Percentiles rank a stretch among this genome's conserved stretches.
Conservation (phyloP, 2,329 filamentous ascomycete species). For the Curvularia lunata region DNA sequence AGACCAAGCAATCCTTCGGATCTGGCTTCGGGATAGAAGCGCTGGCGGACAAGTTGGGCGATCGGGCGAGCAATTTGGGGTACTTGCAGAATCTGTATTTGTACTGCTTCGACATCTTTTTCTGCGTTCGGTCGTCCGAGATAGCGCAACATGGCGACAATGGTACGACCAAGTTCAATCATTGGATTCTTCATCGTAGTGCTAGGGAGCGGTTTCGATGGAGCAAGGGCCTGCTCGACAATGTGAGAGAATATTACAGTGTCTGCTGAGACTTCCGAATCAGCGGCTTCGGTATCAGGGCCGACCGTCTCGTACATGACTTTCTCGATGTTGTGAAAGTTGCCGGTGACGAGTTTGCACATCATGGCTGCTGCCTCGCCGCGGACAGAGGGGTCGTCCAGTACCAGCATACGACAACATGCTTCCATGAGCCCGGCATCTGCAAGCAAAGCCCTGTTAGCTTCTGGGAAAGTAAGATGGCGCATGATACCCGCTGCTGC, state of each 20-base stretch:
- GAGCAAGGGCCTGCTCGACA: constrained; percentile 39
- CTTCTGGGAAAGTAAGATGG: constrained; percentile 46
- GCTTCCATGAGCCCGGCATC: constrained; percentile 41
- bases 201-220: constrained; percentile 42
- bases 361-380: constrained; percentile 46
- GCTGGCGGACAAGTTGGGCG: constrained; percentile 42
- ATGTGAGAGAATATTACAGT: constrained; percentile 38
- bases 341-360: constrained; percentile 43
- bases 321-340: constrained; percentile 40
- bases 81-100: constrained; percentile 36
- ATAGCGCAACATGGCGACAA: constrained; percentile 33
- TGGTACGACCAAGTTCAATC: constrained; percentile 42
- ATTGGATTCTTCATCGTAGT: constrained; percentile 49
- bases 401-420: constrained; percentile 38
- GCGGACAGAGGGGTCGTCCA: constrained; percentile 40
- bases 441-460: constrained; percentile 39
- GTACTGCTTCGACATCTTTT: constrained; percentile 32
- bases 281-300: constrained; percentile 19
- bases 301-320: constrained; percentile 34
- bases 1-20: constrained; percentile 47
- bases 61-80: constrained; percentile 41
- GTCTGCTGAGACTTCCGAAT: constrained; percentile 24
- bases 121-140: constrained; percentile 29
- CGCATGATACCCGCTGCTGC: constrained; percentile 47
- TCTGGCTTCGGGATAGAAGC: constrained; percentile 45